Evolutionary conservation across 2,329 filamentous ascomycete genomes (phyloP).

Genomic region (Sporothrix luriei): DNA sequence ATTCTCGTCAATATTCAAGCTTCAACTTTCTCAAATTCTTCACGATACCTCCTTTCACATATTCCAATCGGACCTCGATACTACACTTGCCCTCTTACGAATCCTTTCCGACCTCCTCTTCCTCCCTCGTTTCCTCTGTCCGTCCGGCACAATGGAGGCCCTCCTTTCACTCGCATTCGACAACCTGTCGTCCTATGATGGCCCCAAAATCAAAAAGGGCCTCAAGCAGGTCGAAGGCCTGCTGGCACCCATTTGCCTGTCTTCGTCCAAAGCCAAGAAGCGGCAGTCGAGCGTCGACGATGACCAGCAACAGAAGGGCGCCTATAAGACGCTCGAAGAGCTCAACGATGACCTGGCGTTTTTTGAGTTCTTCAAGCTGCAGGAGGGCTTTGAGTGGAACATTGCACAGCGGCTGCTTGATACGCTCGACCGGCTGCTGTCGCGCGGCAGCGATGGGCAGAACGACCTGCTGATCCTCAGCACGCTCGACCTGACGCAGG

Average conservation of each 20-base stretch:
- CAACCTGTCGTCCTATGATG: conserved; percentile 91
- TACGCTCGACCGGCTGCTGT: conserved; percentile 40
- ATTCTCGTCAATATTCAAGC: not conserved
- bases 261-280: conserved; percentile 45
- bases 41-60: not conserved
- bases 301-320: conserved; percentile 41
- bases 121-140: not conserved
- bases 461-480: conserved; percentile 88
- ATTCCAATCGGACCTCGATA: not conserved
- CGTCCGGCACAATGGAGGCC: conserved; percentile 70
- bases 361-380: conserved; percentile 91
- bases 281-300: conserved; percentile 30
- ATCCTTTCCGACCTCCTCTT: not conserved
- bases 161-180: conserved; percentile 92
- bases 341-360: conserved; percentile 84
- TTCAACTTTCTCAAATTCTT: not conserved
- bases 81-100: not conserved
- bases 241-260: conserved; percentile 90
- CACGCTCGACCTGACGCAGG: conserved; percentile 86
- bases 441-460: conserved; percentile 55
- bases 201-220: conserved; percentile 87
- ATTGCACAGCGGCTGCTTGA: conserved; percentile 82
- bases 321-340: conserved; percentile 66
- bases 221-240: conserved; percentile 91
- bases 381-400: conserved; percentile 98